Percentiles rank a stretch among this genome's conserved stretches.
Conservation (phyloP, 345 rosid species). For the Diplotaxis tenuifolia region DNA sequence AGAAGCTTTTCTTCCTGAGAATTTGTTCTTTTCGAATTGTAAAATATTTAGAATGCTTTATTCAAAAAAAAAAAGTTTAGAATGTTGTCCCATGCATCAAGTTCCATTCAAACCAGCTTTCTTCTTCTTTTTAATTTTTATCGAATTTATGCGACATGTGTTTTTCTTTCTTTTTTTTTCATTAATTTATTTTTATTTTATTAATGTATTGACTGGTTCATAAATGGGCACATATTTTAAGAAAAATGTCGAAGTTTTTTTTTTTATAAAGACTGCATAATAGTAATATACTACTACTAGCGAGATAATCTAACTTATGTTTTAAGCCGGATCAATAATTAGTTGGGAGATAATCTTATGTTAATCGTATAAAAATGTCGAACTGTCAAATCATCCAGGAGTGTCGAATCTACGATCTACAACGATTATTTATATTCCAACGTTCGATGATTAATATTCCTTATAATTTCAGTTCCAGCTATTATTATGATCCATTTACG, state of each 20-base stretch:
- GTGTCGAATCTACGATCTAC: constrained; percentile 6
- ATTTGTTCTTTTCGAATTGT: constrained; percentile 19
- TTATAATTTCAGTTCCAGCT: not conserved
- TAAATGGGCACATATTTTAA: constrained; percentile 1
- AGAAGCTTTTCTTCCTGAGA: constrained; percentile 7
- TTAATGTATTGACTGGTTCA: constrained; percentile 7
- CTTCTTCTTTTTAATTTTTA: not conserved
- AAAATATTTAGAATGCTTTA: not conserved
- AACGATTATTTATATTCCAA: not conserved
- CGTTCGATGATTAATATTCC: not conserved
- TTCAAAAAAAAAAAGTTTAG: not conserved
- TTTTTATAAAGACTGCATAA: not conserved
- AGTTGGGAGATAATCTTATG: not conserved
- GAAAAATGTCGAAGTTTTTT: not conserved
- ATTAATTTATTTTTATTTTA: not conserved
- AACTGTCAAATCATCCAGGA: constrained; percentile 27
- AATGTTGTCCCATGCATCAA: constrained; percentile 31
- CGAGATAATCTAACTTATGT: not conserved
- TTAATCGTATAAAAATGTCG: not conserved
- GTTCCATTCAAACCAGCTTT: constrained; percentile 30
- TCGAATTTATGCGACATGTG: constrained; percentile 32
- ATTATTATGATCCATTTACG: not conserved
- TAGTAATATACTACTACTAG: not conserved
- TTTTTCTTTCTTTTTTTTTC: not conserved
- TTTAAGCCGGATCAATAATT: constrained; percentile 8